Evolutionary conservation across 495 filamentous ascomycete species (phyloP), one percentile per base, ranked within the genome.

Genomic region (Lasiosphaeria ovina): DNA sequence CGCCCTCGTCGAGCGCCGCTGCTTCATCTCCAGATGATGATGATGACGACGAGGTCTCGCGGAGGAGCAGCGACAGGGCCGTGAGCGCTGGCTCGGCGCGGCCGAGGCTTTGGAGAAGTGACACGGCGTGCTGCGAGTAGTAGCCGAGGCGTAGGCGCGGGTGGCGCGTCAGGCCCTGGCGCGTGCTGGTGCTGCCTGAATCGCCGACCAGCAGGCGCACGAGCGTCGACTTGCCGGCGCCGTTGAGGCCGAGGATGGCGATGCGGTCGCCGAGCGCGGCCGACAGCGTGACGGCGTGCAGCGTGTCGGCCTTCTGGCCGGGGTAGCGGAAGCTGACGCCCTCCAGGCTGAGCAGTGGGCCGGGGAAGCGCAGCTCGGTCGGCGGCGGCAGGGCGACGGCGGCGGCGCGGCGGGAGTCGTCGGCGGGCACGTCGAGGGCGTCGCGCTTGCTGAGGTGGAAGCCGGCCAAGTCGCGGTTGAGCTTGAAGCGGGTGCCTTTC

Each of bases 101-200:
- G 4, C 66, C 73, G 11, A 69, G 57, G 1, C 72, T 64, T 60
- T 87, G 85, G 0, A 94, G 78, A 11, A 80, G 74, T 61, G 90
- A 87, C 3, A 92, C 88, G 0, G 87, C 84, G 55, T 89, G 85
- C 68, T 93, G 90, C n/a, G 86, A 84, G 72, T 90, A 92, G 66
- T 89, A 89, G 5, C 86, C 89, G 54, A 90, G 69, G 51, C 81
- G 83, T 31, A 90, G 69, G 16, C 87, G 77, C 3, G 90, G 77
- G 67, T 94, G 89, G 1, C 74, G 77, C 2, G 83, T 77, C 3
- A 88, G 67, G 3, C 66, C 58, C 32, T 69, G 24, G 24, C 24
- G 24, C 24, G 24, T 72, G 17, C 77, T 79, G 36, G 51, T 36
- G 2, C n/a, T 16, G n/a, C 36, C 11, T 3, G n/a, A 12, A 16